A percentile compares a stretch with the other conserved stretches of the same genome.
Evolutionary conservation across 2,329 filamentous ascomycete species (phyloP).

Genomic region (Tolypocladium ovalisporum): DNA sequence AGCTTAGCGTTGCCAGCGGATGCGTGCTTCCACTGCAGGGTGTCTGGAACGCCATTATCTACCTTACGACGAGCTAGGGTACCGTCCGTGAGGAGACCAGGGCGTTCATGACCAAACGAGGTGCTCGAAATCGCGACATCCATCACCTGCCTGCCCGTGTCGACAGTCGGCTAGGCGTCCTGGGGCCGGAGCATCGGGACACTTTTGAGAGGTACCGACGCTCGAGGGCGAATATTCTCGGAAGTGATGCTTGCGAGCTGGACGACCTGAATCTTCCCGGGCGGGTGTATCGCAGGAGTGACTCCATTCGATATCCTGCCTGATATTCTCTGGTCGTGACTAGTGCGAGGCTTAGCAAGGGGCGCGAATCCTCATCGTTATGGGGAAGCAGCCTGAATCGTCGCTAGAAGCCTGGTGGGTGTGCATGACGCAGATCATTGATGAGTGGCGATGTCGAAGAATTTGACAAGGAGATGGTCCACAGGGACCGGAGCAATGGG

Average conservation of each 20-base stretch:
- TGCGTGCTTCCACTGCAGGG: slow-evolving; percentile 68
- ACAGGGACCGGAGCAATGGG: not conserved
- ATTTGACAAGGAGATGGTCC: not conserved
- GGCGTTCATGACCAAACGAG: slow-evolving; percentile 7
- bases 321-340: not conserved
- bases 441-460: not conserved
- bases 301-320: not conserved
- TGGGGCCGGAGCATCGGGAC: slow-evolving; percentile 9
- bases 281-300: not conserved
- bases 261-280: slow-evolving; percentile 4
- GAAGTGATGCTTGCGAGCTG: not conserved
- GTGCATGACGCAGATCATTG: not conserved
- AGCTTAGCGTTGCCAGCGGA: slow-evolving; percentile 56
- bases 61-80: slow-evolving; percentile 53
- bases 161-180: slow-evolving; percentile 14
- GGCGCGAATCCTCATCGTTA: not conserved
- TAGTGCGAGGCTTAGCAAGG: not conserved
- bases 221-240: not conserved
- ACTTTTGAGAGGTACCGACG: slow-evolving; percentile 10
- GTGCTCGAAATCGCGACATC: slow-evolving; percentile 1
- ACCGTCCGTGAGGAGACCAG: slow-evolving; percentile 16
- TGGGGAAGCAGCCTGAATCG: not conserved
- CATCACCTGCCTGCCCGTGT: slow-evolving; percentile 11
- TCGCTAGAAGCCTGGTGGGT: not conserved
- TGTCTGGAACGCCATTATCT: slow-evolving; percentile 71